Evolutionary conservation across 2,329 filamentous ascomycete species (phyloP).

Genomic region (Aaosphaeria arxii): DNA sequence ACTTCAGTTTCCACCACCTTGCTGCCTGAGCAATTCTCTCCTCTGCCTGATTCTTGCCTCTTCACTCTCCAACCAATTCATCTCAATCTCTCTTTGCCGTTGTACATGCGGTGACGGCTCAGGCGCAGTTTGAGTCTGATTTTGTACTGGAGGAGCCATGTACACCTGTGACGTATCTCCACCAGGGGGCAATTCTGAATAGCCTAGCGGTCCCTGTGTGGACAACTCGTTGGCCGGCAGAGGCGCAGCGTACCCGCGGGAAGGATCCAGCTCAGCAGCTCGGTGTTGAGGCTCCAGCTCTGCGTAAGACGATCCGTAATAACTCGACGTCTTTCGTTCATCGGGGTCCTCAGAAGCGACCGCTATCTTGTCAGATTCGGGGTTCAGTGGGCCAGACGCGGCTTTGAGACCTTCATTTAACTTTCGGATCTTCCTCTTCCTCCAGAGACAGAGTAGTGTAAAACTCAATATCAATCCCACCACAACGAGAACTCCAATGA

Average conservation of each 20-base stretch:
- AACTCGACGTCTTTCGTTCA: no score
- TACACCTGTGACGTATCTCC: background rate
- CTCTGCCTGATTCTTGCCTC: slow-evolving; percentile 4
- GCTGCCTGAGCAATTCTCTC: slow-evolving; percentile 5
- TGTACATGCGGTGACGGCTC: slow-evolving; percentile 5
- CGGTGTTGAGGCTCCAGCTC: no score
- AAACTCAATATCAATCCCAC: background rate
- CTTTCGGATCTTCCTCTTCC: background rate
- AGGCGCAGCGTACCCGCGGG: background rate
- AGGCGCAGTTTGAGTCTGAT: background rate
- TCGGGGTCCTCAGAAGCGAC: no score
- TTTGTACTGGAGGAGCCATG: background rate
- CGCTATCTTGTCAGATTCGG: no score
- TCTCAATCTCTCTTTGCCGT: slow-evolving; percentile 5
- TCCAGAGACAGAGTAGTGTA: background rate
- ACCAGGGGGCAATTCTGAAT: background rate
- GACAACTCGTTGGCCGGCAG: background rate
- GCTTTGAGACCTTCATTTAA: background rate
- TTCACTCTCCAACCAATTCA: slow-evolving; percentile 8
- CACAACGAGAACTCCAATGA: background rate
- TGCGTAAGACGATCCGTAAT: no score
- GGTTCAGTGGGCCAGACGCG: background rate
- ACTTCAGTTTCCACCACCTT: slow-evolving; percentile 1
- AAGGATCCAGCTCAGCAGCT: background rate
- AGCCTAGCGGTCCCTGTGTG: background rate